Evolutionary conservation across 371 early-diverging fungal genomes (phyloP).

Genomic region (Apophysomyces trapeziformis): DNA sequence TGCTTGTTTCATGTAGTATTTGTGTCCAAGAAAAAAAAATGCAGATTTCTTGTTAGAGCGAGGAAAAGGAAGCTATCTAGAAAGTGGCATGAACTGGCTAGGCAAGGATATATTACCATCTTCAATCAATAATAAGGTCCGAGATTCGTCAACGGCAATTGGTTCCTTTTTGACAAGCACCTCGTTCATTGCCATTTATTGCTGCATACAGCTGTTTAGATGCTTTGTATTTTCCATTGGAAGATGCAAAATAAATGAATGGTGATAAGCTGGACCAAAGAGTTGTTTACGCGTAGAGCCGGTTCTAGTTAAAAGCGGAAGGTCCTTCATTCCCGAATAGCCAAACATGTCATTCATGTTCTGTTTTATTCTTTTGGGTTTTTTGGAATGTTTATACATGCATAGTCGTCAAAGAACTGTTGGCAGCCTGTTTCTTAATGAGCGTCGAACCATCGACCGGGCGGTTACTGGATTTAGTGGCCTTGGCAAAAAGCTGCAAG

Average conservation of each 20-base stretch:
- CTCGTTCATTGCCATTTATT: too few species aligned
- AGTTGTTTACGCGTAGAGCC: background rate
- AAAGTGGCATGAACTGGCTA: too few species aligned
- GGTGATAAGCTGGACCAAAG: background rate
- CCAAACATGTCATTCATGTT: background rate
- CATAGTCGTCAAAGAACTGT: constrained; percentile 1
- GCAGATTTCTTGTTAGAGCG: too few species aligned
- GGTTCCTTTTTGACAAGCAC: too few species aligned
- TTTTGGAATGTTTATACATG: constrained; percentile 3
- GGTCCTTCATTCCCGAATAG: background rate
- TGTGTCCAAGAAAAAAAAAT: too few species aligned
- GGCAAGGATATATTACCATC: too few species aligned
- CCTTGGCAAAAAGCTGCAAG: constrained; percentile 7
- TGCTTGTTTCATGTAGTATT: too few species aligned
- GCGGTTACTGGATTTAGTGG: background rate
- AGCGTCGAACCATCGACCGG: background rate
- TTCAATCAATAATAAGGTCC: too few species aligned
- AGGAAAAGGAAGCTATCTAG: too few species aligned
- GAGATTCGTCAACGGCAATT: too few species aligned
- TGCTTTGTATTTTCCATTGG: background rate
- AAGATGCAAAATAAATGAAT: background rate
- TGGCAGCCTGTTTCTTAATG: background rate
- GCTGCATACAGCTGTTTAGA: too few species aligned
- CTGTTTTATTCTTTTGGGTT: background rate
- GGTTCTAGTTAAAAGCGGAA: too few species aligned